These are phyloP conservation scores for Plasmopara viticola DNA, from an alignment of 352 stramenopile species.

Conservation along the genomic window DNA sequence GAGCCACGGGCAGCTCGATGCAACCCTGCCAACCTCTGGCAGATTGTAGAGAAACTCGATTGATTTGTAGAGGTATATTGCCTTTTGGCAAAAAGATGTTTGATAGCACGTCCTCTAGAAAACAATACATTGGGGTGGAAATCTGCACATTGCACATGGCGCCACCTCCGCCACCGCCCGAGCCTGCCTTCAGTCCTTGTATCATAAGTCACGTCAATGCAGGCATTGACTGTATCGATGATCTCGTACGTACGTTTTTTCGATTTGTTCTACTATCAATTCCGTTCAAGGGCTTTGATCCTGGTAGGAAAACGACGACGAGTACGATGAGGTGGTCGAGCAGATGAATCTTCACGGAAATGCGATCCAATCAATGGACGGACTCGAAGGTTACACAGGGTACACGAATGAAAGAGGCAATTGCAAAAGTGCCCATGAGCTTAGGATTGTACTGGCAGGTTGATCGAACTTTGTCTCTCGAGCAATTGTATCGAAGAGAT, in stretches of 20 bases:
- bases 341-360: slow-evolving; percentile 81
- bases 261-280: slow-evolving; percentile 1
- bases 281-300: neutral
- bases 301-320: slow-evolving; percentile 24
- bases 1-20: neutral
- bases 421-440: neutral
- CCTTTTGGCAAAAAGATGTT: neutral
- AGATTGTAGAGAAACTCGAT: neutral
- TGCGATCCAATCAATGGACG: slow-evolving; percentile 51
- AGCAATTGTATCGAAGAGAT: slow-evolving; percentile 76
- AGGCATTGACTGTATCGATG: slow-evolving; percentile 31
- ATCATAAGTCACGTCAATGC: slow-evolving; percentile 37
- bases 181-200: slow-evolving; percentile 4
- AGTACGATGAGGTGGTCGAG: slow-evolving; percentile 42
- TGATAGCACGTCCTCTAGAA: neutral
- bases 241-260: slow-evolving; percentile 23
- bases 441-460: slow-evolving; percentile 12
- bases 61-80: neutral
- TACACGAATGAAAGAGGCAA: slow-evolving; percentile 8
- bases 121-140: slow-evolving; percentile 2
- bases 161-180: slow-evolving; percentile 2
- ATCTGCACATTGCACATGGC: slow-evolving; percentile 10
- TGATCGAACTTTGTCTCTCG: slow-evolving; percentile 74
- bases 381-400: slow-evolving; percentile 51
- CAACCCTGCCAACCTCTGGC: neutral